A percentile compares a stretch with the other conserved stretches of the same genome.
Evolutionary conservation across 352 stramenopile genomes (phyloP).

Genomic region (Pythium periplocum): DNA sequence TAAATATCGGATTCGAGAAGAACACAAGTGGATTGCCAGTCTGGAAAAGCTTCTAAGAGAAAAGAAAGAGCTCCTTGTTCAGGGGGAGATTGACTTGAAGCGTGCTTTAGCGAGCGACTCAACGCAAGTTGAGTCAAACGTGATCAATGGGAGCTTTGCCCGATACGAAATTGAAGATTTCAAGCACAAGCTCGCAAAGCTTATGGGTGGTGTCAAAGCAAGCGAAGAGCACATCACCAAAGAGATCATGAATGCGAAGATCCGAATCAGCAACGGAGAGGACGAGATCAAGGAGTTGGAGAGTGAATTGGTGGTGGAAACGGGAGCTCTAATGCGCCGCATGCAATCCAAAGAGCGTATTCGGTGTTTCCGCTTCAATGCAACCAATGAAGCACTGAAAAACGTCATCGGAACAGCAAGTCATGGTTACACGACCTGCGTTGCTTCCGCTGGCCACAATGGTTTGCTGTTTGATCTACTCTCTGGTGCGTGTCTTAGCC

Average conservation of each 20-base stretch:
- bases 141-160: constrained; percentile 48
- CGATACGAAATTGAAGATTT: constrained; percentile 76
- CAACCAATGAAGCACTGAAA: constrained; percentile 61
- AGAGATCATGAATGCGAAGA: constrained; percentile 57
- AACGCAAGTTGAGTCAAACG: constrained; percentile 52
- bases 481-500: constrained; percentile 52
- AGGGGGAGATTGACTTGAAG: constrained; percentile 64
- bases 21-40: constrained; percentile 41
- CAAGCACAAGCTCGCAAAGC: constrained; percentile 64
- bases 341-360: constrained; percentile 56
- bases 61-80: constrained; percentile 46
- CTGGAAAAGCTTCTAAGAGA: constrained; percentile 50
- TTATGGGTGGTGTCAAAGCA: constrained; percentile 57
- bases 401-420: constrained; percentile 70
- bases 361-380: constrained; percentile 73
- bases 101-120: constrained; percentile 59
- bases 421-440: constrained; percentile 55
- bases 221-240: constrained; percentile 49
- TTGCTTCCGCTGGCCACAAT: constrained; percentile 41
- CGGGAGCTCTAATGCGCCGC: constrained; percentile 65
- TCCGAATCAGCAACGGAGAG: constrained; percentile 58
- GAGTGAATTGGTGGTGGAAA: constrained; percentile 59
- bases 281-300: constrained; percentile 69
- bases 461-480: constrained; percentile 61
- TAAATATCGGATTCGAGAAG: constrained; percentile 53